phyloP scores from a whole-genome alignment of 257 asterid genomes.

The Solanum dulcamara region DNA sequence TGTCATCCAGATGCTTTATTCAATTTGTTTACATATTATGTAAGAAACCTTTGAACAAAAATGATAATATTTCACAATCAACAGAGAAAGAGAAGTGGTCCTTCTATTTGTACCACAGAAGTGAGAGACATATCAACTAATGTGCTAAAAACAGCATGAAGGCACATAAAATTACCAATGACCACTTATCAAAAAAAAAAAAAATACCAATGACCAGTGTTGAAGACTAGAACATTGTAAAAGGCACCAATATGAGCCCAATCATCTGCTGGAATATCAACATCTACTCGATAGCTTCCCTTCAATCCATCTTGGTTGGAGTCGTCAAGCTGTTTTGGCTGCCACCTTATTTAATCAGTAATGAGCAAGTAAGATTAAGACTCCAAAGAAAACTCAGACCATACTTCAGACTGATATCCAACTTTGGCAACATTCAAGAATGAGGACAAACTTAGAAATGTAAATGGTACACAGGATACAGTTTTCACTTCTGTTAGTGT shows the following conservation, averaged over 20 bases:
- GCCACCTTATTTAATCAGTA: slow-evolving; percentile 72
- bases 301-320: slow-evolving; percentile 39
- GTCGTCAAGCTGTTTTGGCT: slow-evolving; percentile 37
- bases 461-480: not conserved
- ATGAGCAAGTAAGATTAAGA: slow-evolving; percentile 46
- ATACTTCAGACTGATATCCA: not conserved
- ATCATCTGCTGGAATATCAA: slow-evolving; percentile 73
- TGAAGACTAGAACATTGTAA: slow-evolving; percentile 75
- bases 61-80: not conserved
- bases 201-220: slow-evolving; percentile 84
- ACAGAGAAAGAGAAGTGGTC: not conserved
- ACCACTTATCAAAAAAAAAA: slow-evolving; percentile 11
- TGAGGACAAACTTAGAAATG: not conserved
- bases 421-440: not conserved
- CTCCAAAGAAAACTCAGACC: slow-evolving; percentile 5
- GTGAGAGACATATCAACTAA: not conserved
- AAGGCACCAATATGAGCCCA: slow-evolving; percentile 70
- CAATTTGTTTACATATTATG: not conserved
- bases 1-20: not conserved
- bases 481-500: not conserved
- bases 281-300: slow-evolving; percentile 72
- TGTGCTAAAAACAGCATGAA: not conserved
- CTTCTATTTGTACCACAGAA: not conserved
- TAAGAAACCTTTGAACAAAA: not conserved
- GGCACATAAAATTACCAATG: slow-evolving; percentile 57